These are phyloP conservation scores for Clitocybe nebularis DNA, from an alignment of 1,284 basidiomycete genomes.

Conservation along the genomic window DNA sequence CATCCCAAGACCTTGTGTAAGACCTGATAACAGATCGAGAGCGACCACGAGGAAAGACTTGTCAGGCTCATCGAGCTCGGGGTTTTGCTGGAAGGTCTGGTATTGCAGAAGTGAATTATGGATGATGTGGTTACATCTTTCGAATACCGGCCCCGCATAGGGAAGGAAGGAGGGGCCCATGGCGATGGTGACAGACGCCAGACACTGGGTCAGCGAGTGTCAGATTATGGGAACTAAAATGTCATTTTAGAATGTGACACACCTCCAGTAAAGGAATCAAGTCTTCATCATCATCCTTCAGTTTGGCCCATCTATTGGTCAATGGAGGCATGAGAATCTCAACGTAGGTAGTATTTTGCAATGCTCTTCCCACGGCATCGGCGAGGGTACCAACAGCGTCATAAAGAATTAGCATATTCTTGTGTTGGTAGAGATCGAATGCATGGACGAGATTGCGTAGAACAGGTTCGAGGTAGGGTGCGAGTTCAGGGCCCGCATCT, in stretches of 20 bases:
- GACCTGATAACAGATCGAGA: conserved; percentile 90
- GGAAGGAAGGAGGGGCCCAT: conserved; percentile 89
- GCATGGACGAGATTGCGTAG: conserved; percentile 93
- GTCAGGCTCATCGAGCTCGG: conserved; percentile 89
- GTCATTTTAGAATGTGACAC: conserved; percentile 15
- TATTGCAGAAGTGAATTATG: conserved; percentile 80
- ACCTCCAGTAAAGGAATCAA: conserved; percentile 94
- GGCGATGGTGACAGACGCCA: conserved; percentile 96
- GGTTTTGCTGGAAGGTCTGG: conserved; percentile 79
- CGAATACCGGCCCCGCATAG: conserved; percentile 90
- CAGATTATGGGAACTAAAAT: conserved; percentile 11
- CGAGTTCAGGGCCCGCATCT: conserved; percentile 88
- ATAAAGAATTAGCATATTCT: conserved; percentile 98
- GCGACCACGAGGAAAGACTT: conserved; percentile 96
- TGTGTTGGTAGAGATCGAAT: conserved; percentile 98
- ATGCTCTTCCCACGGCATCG: conserved; percentile 87
- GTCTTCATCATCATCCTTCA: conserved; percentile 90
- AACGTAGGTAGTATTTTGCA: conserved; percentile 85
- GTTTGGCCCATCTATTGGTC: conserved; percentile 83
- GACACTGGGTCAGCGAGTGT: conserved; percentile 60
- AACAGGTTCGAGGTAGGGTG: conserved; percentile 93
- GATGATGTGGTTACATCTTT: conserved; percentile 87
- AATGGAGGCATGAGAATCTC: conserved; percentile 97
- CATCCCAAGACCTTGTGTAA: conserved; percentile 91
- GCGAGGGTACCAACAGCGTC: conserved; percentile 98